phyloP scores from a whole-genome alignment of 78 protist genomes.

The Dictyostelium capitatum region DNA sequence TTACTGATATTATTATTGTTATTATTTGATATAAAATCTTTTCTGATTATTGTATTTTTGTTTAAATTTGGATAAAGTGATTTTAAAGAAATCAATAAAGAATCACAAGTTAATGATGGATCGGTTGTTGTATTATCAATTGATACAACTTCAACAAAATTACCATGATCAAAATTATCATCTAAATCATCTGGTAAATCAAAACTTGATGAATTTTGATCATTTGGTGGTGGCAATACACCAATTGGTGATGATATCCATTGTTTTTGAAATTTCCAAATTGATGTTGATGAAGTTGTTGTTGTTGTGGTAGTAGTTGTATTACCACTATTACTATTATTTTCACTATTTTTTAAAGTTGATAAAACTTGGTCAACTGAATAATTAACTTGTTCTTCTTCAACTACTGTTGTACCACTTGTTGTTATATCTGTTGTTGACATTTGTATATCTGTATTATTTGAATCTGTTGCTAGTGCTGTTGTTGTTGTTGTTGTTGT shows the following conservation, averaged over 20 bases:
- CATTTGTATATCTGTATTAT: background rate
- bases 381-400: background rate
- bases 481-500: background rate
- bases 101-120: background rate
- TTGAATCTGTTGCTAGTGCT: background rate
- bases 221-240: constrained; percentile 29
- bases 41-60: background rate
- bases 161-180: constrained; percentile 21
- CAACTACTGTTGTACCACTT: no score
- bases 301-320: background rate
- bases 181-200: constrained; percentile 7
- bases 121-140: background rate
- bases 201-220: constrained; percentile 1
- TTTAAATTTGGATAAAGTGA: constrained; percentile 12
- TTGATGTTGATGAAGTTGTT: background rate
- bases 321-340: background rate
- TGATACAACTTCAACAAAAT: constrained; percentile 5
- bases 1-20: background rate
- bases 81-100: background rate
- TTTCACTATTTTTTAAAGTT: background rate
- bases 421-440: background rate
- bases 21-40: background rate
- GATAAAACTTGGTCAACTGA: background rate
- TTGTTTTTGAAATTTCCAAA: constrained; percentile 8
- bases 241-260: constrained; percentile 76